A percentile compares a stretch with the other conserved stretches of the same genome.
These are phyloP conservation scores for Tuber indicum DNA, from an alignment of 495 filamentous ascomycete species.

Conservation along the genomic window DNA sequence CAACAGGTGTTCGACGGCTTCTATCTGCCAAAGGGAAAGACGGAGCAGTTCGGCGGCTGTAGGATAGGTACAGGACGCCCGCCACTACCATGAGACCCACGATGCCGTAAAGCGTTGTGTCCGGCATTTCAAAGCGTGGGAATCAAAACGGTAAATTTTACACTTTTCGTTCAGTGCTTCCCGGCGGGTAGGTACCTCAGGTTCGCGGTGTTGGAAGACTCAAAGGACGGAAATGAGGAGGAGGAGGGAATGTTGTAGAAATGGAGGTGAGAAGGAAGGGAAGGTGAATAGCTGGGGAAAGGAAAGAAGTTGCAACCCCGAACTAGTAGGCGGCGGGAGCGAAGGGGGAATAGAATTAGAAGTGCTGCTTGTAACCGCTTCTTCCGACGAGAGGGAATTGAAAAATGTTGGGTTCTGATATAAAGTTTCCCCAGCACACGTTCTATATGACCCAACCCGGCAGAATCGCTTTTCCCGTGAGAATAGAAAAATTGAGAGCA, in stretches of 20 bases:
- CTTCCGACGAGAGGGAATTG: neutral
- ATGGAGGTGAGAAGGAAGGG: neutral
- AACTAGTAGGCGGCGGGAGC: neutral
- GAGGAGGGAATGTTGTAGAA: neutral
- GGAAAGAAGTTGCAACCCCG: neutral
- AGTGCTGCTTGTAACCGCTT: neutral
- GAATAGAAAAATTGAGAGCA: neutral
- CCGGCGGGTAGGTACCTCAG: neutral
- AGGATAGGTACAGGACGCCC: neutral
- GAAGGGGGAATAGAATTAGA: neutral
- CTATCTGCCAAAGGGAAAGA: neutral
- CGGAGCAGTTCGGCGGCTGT: neutral
- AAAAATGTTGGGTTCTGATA: neutral
- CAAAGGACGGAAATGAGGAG: neutral
- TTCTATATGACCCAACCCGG: neutral
- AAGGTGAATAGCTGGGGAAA: neutral
- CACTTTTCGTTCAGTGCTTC: neutral
- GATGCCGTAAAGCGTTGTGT: neutral
- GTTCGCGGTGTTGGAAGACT: neutral
- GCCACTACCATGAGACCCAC: conserved; percentile 1
- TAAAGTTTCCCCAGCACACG: neutral
- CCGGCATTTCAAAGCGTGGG: conserved; percentile 4
- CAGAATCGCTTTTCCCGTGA: neutral
- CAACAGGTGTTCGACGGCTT: neutral
- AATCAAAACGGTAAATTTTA: neutral